Percentiles rank a stretch among this genome's conserved stretches.
phyloP scores from a whole-genome alignment of 805 yeast genomes.

The Cyberlindnera japonica region DNA sequence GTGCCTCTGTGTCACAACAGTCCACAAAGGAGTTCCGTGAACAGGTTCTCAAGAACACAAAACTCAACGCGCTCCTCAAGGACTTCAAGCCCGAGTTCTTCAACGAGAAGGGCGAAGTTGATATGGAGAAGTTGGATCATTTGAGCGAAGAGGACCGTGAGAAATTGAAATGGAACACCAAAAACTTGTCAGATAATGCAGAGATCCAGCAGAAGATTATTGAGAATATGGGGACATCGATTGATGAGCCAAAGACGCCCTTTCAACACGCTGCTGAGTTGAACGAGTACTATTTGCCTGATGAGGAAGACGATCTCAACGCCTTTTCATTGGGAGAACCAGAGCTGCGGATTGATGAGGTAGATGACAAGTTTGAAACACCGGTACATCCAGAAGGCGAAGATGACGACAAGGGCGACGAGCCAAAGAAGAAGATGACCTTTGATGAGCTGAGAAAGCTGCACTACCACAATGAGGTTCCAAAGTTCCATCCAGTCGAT shows the following conservation, averaged over 20 bases:
- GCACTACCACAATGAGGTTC: constrained; percentile 64
- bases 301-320: constrained; percentile 47
- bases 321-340: constrained; percentile 58
- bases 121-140: constrained; percentile 9
- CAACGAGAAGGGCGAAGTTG: constrained; percentile 24
- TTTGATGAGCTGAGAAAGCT: constrained; percentile 78
- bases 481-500: constrained; percentile 18
- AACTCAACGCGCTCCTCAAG: constrained; percentile 61
- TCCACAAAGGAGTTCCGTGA: constrained; percentile 47
- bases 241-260: constrained; percentile 95
- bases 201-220: constrained; percentile 63
- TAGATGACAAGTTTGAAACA: constrained; percentile 14
- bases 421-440: constrained; percentile 30
- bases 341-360: constrained; percentile 36
- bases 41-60: constrained; percentile 77
- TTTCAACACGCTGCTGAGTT: constrained; percentile 79
- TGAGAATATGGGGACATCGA: constrained; percentile 48
- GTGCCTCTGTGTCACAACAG: constrained; percentile 31
- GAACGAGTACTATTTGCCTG: constrained; percentile 77
- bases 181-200: constrained; percentile 59
- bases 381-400: constrained; percentile 22
- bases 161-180: constrained; percentile 80
- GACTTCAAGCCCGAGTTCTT: constrained; percentile 22
- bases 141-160: constrained; percentile 19
- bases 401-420: constrained; percentile 28